These are phyloP conservation scores for Naegleria gruberi DNA, from an alignment of 208 protist genomes.

Conservation along the genomic window DNA sequence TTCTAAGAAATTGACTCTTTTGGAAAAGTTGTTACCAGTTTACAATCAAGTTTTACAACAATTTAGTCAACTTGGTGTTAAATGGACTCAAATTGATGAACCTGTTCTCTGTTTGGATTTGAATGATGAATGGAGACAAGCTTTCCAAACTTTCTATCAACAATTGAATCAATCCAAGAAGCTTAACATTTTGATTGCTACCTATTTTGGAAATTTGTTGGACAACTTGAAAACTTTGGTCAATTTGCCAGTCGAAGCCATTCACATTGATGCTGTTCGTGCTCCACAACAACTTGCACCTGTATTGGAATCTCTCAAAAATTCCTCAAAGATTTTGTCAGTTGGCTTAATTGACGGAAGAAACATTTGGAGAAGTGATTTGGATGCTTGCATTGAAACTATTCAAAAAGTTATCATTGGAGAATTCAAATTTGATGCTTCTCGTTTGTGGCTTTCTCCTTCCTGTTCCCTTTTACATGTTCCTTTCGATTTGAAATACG, in stretches of 20 bases:
- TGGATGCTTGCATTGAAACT: constrained; percentile 24
- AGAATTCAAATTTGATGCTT: constrained; percentile 27
- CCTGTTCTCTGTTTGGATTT: constrained; percentile 63
- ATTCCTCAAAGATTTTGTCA: constrained; percentile 50
- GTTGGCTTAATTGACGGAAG: constrained; percentile 68
- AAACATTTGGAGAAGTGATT: constrained; percentile 64
- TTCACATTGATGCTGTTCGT: constrained; percentile 61
- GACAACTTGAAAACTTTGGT: constrained; percentile 47
- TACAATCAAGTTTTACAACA: constrained; percentile 58
- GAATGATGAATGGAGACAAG: constrained; percentile 37
- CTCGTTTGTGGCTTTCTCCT: constrained; percentile 53
- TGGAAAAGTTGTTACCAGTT: constrained; percentile 49
- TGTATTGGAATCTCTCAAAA: constrained; percentile 40
- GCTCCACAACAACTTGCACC: constrained; percentile 17
- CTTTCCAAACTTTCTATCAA: constrained; percentile 41
- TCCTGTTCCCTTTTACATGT: constrained; percentile 69
- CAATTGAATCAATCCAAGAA: neutral
- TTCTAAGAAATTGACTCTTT: constrained; percentile 29
- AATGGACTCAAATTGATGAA: constrained; percentile 72
- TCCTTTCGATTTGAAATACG: constrained; percentile 55
- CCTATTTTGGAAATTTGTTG: constrained; percentile 66
- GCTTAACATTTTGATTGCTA: constrained; percentile 47
- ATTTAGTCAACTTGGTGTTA: constrained; percentile 44
- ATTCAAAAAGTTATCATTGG: constrained; percentile 28
- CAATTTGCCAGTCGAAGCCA: constrained; percentile 51